Conservation (phyloP, 2,329 filamentous ascomycete genomes). For the Magnaporthiopsis poae region DNA sequence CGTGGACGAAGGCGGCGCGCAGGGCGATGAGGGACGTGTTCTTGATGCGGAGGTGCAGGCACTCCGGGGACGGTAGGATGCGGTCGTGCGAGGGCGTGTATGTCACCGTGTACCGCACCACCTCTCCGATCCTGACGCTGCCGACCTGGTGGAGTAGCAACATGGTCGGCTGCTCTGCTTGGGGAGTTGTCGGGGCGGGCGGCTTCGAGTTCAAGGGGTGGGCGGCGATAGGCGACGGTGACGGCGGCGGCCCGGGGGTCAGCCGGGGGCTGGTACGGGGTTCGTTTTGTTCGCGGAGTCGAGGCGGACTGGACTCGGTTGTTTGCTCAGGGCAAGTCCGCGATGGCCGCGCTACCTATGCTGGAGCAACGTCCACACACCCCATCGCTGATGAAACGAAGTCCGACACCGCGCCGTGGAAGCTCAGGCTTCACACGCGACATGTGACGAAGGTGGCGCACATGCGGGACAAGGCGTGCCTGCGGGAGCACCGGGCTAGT, state of each 20-base stretch:
- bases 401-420: background rate
- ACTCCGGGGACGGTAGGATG: conserved; percentile 74
- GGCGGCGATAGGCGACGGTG: too few relatives aligned
- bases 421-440: background rate
- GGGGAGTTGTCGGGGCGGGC: too few relatives aligned
- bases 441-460: background rate
- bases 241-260: too few relatives aligned
- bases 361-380: background rate
- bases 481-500: background rate
- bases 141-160: conserved; percentile 84
- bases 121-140: conserved; percentile 86
- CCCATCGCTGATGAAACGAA: background rate
- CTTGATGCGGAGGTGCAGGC: conserved; percentile 76
- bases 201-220: too few relatives aligned
- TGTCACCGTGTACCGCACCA: conserved; percentile 82
- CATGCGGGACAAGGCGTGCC: background rate
- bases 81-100: conserved; percentile 84
- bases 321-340: background rate
- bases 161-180: conserved; percentile 45
- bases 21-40: conserved; percentile 86
- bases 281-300: background rate
- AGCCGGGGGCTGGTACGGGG: background rate
- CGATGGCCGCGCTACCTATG: background rate
- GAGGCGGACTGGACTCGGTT: background rate
- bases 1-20: conserved; percentile 90